These are phyloP conservation scores for Nicotiana rustica DNA, from an alignment of 305 asterid species.

Conservation along the genomic window DNA sequence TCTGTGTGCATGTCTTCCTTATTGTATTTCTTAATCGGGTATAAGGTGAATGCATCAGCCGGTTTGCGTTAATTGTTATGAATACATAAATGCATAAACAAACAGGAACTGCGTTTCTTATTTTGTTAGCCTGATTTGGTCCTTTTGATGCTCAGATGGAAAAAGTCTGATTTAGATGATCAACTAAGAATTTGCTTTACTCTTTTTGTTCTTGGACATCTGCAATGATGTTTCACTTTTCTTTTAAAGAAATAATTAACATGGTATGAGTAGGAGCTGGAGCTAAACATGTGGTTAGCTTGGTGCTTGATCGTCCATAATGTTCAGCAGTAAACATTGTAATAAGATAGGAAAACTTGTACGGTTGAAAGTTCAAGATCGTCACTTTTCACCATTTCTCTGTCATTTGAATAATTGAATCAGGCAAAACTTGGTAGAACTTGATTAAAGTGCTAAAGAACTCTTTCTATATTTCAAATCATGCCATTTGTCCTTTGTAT, in stretches of 20 bases:
- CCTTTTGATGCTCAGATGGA: neutral
- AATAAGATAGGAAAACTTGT: neutral
- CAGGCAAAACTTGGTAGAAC: neutral
- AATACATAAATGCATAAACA: neutral
- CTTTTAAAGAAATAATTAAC: neutral
- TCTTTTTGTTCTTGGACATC: neutral
- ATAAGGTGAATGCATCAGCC: neutral
- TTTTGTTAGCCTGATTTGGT: neutral
- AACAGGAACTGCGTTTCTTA: neutral
- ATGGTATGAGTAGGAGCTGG: slow-evolving; percentile 6
- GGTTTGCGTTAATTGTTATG: neutral
- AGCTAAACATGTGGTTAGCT: neutral
- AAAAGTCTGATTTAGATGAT: neutral
- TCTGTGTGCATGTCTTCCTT: neutral
- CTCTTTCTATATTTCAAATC: neutral
- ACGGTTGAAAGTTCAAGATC: neutral
- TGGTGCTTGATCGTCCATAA: neutral
- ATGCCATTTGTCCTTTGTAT: neutral
- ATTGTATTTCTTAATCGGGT: neutral
- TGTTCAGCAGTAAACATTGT: neutral
- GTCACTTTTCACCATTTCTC: neutral
- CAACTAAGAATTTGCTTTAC: neutral
- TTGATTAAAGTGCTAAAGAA: neutral
- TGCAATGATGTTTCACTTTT: neutral
- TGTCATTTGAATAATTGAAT: neutral